Base-by-base conservation (phyloP, 1,284 basidiomycete genomes). In the Cutaneotrichosporon sp. region DNA sequence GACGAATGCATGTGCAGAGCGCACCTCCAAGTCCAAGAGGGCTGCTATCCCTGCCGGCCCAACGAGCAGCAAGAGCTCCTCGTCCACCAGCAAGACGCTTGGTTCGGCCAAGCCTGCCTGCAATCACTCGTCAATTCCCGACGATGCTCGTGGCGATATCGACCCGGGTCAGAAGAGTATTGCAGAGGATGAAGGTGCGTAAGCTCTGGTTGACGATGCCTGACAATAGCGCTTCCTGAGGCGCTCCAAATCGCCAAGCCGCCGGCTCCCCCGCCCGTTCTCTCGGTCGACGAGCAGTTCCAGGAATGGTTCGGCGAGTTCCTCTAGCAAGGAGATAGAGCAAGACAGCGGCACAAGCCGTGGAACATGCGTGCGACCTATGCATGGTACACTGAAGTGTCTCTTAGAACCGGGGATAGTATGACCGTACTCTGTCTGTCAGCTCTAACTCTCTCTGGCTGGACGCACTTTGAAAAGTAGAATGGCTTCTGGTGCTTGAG, bases 401-500 rank as follows among this genome's bases (percentile, higher is more conserved):
- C 30, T 40, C 53, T 34, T 56, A 42, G 55, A 56, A 31, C 36
- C 38, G 36, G 26, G 55, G 55, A 13, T 62, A 34, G 50, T 70
- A 71, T 31, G 70, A 71, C 46, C 66, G 65, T 2, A 71, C 70
- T 50, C 68, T 71, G 62, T 18, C 22, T 18, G 53, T 68, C 60
- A 65, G 60, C 53, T n/a, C 1, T 2, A 21, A 8, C 10, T 6
- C 16, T 2, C 10, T 6, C 16, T 2, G 31, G 16, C 16, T 1
- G 4, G 5, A 76, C 80, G 65, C 65, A 81, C 80, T 91, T 92
- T 50, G 92, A 95, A 79, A 97, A 97, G 87, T 90, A 93, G 77
- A 92, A 97, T 30, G 92, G 87, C 65, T 91, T 85, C 76, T 93
- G 90, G 72, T 94, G 88, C 75, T 90, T 91, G 70, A 95, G 82